Base-by-base conservation (phyloP, 306 rosid species). In the Lotus japonicus region DNA sequence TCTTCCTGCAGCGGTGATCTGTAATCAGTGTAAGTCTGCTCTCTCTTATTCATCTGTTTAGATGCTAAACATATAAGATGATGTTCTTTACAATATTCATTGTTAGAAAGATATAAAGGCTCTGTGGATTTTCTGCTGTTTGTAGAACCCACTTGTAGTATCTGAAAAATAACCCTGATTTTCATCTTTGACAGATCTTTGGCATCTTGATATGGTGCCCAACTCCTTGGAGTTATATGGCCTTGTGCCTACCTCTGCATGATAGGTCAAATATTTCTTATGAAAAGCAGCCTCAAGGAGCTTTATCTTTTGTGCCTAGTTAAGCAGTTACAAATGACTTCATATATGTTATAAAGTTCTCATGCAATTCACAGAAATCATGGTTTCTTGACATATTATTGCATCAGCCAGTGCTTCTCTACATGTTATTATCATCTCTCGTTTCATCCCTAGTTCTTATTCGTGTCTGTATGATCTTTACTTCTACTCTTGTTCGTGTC, bases 11-110 rank as follows among this genome's bases (percentile, higher is more conserved):
- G 59, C 54, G 2, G 66, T 51, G 71, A 51, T 55, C 54, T 42
- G 55, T 69, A 72, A 64, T 61, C 61, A 19, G 50, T 62, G 78
- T 53, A 65, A 77, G 80, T 43, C 38, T 56, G 21, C 59, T 18
- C 19, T 26, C 63, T 17, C 41, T 39, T 16, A 16, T 41, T 53
- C 26, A 38, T 45, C 12, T 56, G 49, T 28, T 19, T 44, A 14
- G 64, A 48, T 58, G 38, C 63, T 36, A 17, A 9, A 45, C 54
- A 36, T 45, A 23, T 26, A n/a, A 14, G 21, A 19, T 55, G 44
- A 16, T 52, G 2, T 28, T 48, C 7, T 67, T 53, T 14, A 12
- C 4, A 9, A 6, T 74, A 7, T 17, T 19, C 14, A 11, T 33
- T 41, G 51, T 49, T 39, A 57, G 57, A 64, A 48, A 18, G 43